Base-by-base conservation (phyloP, 805 yeast genomes). In the Suhomyces vadensis region DNA sequence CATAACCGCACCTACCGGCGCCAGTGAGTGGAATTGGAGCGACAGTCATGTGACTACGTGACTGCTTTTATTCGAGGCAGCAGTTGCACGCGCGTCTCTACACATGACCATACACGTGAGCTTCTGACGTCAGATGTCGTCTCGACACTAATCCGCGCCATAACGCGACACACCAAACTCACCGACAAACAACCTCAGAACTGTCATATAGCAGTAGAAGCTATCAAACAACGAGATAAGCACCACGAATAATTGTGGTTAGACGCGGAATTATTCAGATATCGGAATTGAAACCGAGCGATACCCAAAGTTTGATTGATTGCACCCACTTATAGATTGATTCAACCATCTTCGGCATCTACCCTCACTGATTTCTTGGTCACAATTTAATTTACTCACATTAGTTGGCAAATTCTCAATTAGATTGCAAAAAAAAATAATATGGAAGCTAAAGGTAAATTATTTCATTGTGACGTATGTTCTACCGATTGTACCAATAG, bases 401-500 rank as follows among this genome's bases (percentile, higher is more conserved):
- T 23, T 27, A 13, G 31, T 27, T 17, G 31, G 17, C 17, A 6
- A 23, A 23, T 6, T n/a, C 13, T 13, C 17, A 13, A 27, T 27
- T 27, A 9, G 31, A 17, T 19, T 40, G 31, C 43, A 40, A 31
- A 31, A 31, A 23, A 23, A 23, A 29, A 29, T 29, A 29, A 14
- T 31, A 71, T 71, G 75, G 76, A 71, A 39, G 43, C 55, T 33
- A 69, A 69, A 48, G 63, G 65, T 43, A 58, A 65, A 45, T 59
- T 69, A 57, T 89, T 79, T 63, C 96, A 89, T 61, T 94, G 99
- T 68, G 99, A 94, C 66, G 89, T 89, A 9, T 94, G 99, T 61
- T 84, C 96, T n/a, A 77, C 95, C 1, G 99, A 94, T 64, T 87
- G 97, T 61, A 91, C 98, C 1, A 83, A 91, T 57, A 71, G 97